These are phyloP conservation scores for Lachancea fermentati DNA, from an alignment of 805 yeast genomes.

Conservation along the genomic window DNA sequence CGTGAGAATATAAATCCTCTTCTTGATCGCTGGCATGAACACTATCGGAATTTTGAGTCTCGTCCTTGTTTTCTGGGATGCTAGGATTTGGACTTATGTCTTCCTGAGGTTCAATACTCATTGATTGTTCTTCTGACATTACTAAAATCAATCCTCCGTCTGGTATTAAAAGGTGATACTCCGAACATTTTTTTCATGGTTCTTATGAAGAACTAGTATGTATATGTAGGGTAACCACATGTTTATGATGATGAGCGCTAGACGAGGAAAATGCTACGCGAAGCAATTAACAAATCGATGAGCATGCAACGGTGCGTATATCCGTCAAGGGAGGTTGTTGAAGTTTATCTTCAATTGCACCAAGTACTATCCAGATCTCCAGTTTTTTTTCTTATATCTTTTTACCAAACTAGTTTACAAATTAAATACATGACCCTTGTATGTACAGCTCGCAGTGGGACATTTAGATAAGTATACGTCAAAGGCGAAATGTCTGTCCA, in stretches of 20 bases:
- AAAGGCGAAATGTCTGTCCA: not conserved
- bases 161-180: too few species aligned
- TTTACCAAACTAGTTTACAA: not conserved
- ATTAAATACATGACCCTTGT: not conserved
- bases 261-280: too few species aligned
- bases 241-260: too few species aligned
- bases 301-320: too few species aligned
- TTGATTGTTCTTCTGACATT: not conserved
- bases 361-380: too few species aligned
- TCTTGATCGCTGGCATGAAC: not conserved
- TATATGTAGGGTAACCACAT: too few species aligned
- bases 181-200: not conserved
- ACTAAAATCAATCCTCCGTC: not conserved
- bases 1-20: not conserved
- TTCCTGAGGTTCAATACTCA: not conserved
- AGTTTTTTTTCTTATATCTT: too few species aligned
- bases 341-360: too few species aligned
- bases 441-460: not conserved
- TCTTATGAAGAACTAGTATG: not conserved
- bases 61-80: not conserved
- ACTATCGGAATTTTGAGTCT: not conserved
- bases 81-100: not conserved
- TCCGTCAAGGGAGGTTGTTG: too few species aligned
- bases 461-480: not conserved
- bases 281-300: too few species aligned